Conservation (phyloP, 2,329 filamentous ascomycete genomes). For the Elsinoe fawcettii region DNA sequence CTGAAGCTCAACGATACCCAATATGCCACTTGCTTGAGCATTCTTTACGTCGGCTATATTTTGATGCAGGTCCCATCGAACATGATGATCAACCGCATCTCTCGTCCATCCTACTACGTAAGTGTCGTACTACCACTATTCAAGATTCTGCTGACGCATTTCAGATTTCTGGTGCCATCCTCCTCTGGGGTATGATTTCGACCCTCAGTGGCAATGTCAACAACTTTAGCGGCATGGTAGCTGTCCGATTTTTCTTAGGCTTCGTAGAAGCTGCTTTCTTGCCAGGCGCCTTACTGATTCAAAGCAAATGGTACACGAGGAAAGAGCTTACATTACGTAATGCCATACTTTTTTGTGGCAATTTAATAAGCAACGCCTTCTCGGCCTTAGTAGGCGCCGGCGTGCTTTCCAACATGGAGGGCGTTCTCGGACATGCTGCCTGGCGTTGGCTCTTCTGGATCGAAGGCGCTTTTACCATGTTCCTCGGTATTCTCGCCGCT, state of each 20-base stretch:
- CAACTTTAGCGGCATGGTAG: constrained; percentile 31
- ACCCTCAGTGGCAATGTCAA: constrained; percentile 29
- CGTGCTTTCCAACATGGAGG: constrained; percentile 57
- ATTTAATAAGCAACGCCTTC: constrained; percentile 53
- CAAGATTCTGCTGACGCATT: too few relatives aligned
- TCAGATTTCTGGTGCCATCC: constrained; percentile 36
- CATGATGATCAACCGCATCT: constrained; percentile 37
- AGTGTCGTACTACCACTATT: too few relatives aligned
- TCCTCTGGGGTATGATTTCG: constrained; percentile 35
- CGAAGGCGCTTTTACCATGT: constrained; percentile 56
- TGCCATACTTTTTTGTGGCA: constrained; percentile 24
- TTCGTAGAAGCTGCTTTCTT: constrained; percentile 40
- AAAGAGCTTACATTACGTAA: constrained; percentile 32
- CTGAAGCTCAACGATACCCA: constrained; percentile 49
- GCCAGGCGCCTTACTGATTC: constrained; percentile 28
- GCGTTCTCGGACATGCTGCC: constrained; percentile 47
- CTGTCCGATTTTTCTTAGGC: constrained; percentile 34
- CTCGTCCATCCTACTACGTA: constrained; percentile 30
- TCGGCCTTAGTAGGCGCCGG: constrained; percentile 51
- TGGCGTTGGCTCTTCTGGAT: constrained; percentile 36
- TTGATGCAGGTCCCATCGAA: constrained; percentile 39
- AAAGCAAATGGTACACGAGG: constrained; percentile 40
- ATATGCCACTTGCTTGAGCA: constrained; percentile 46
- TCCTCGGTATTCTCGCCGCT: constrained; percentile 49
- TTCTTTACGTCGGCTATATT: constrained; percentile 54